A percentile compares a stretch with the other conserved stretches of the same genome.
These are phyloP conservation scores for Pleurotus djamor DNA, from an alignment of 768 basidiomycete genomes.

Conservation along the genomic window DNA sequence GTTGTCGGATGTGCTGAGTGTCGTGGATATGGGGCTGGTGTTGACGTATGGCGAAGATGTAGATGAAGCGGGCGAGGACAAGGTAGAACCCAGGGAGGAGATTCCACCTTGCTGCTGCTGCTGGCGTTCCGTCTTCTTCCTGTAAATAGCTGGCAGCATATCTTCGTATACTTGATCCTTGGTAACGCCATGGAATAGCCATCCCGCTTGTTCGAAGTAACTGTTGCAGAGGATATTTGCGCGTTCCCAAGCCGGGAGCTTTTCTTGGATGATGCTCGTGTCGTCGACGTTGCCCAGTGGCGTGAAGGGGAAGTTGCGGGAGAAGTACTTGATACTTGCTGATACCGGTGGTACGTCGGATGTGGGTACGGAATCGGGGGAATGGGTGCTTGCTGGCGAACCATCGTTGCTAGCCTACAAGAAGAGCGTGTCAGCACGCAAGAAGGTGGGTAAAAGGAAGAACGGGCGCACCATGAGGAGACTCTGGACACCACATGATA, in stretches of 20 bases:
- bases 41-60: conserved; percentile 12
- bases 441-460: not conserved
- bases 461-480: conserved; percentile 19
- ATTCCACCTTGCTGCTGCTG: too few relatives aligned
- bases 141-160: conserved; percentile 39
- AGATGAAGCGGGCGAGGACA: not conserved
- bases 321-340: conserved; percentile 44
- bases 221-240: conserved; percentile 41
- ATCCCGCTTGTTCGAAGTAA: conserved; percentile 46
- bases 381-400: conserved; percentile 17
- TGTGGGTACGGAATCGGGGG: conserved; percentile 17
- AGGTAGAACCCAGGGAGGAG: not conserved
- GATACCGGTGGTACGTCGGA: conserved; percentile 15
- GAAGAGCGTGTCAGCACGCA: not conserved
- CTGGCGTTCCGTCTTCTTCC: conserved; percentile 5
- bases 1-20: too few relatives aligned
- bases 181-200: conserved; percentile 50
- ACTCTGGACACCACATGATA: conserved; percentile 14
- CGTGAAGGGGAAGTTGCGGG: conserved; percentile 62
- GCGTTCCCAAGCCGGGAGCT: conserved; percentile 52
- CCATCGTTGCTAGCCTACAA: conserved; percentile 18
- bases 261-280: conserved; percentile 46
- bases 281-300: conserved; percentile 50
- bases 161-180: conserved; percentile 42
- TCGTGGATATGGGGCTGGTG: too few relatives aligned